A percentile compares a stretch with the other conserved stretches of the same genome.
Conservation (phyloP, 257 asterid species). For the Lithospermum erythrorhizon region DNA sequence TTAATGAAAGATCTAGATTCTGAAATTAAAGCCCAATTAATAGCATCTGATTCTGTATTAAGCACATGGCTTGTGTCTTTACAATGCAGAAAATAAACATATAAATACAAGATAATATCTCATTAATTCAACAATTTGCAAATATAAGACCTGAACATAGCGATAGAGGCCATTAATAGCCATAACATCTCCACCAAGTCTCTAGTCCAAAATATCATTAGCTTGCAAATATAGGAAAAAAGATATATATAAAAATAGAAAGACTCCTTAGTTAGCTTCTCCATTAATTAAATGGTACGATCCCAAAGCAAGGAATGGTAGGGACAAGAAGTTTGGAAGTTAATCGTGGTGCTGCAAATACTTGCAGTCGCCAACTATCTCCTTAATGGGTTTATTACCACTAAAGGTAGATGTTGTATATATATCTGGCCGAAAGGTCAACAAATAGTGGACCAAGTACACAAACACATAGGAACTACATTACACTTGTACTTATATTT, state of each 20-base stretch:
- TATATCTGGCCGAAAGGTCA: background rate
- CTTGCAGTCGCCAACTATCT: conserved; percentile 63
- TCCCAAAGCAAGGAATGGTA: conserved; percentile 67
- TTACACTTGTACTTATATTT: background rate
- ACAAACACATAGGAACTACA: background rate
- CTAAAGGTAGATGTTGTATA: conserved; percentile 51
- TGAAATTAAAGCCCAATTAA: too few species aligned
- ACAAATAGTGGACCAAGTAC: background rate
- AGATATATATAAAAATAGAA: background rate
- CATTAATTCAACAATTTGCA: background rate
- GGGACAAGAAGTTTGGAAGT: conserved; percentile 74
- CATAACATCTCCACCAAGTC: conserved; percentile 73
- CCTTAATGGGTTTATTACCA: conserved; percentile 53
- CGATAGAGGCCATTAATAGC: conserved; percentile 76
- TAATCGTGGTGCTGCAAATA: conserved; percentile 51
- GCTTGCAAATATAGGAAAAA: conserved; percentile 41
- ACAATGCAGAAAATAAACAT: too few species aligned
- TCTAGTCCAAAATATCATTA: conserved; percentile 62
- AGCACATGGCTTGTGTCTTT: too few species aligned
- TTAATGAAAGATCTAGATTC: too few species aligned
- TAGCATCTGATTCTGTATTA: too few species aligned
- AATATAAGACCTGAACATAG: conserved; percentile 51
- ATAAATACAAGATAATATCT: background rate
- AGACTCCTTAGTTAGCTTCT: conserved; percentile 36
- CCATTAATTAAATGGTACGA: conserved; percentile 52